A percentile compares a stretch with the other conserved stretches of the same genome.
Conservation (phyloP, 352 stramenopile species). For the Phytophthora constricta region DNA sequence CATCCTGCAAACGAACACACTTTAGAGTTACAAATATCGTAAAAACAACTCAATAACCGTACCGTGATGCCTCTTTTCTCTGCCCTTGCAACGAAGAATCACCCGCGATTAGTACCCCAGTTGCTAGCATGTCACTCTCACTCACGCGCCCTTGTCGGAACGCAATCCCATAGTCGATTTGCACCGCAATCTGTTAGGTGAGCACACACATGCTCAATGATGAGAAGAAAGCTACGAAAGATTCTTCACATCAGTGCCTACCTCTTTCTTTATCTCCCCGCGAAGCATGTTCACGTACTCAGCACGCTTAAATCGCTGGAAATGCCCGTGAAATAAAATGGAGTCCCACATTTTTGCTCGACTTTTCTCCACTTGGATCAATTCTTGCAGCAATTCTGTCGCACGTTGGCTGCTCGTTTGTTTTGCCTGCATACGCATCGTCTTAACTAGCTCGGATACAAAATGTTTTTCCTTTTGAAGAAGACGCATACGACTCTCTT, state of each 20-base stretch:
- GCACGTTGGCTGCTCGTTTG: slow-evolving; percentile 61
- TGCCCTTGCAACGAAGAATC: slow-evolving; percentile 10
- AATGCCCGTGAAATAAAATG: slow-evolving; percentile 67
- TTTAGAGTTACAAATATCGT: background rate
- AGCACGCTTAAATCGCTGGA: slow-evolving; percentile 65
- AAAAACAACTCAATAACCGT: background rate
- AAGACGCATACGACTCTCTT: slow-evolving; percentile 50
- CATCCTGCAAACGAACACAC: slow-evolving; percentile 31
- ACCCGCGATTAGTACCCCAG: background rate
- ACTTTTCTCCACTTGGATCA: slow-evolving; percentile 69
- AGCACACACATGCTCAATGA: background rate
- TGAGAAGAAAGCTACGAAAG: background rate
- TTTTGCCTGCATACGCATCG: slow-evolving; percentile 69
- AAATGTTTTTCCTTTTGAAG: slow-evolving; percentile 72
- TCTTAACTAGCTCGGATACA: slow-evolving; percentile 79
- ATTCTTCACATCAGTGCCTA: slow-evolving; percentile 10
- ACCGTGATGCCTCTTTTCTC: slow-evolving; percentile 52
- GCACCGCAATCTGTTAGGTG: slow-evolving; percentile 48
- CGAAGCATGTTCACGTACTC: slow-evolving; percentile 72
- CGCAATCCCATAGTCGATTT: slow-evolving; percentile 68
- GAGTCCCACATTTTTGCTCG: slow-evolving; percentile 71
- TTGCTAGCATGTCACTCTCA: slow-evolving; percentile 27
- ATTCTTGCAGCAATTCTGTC: slow-evolving; percentile 64
- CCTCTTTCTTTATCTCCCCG: slow-evolving; percentile 78
- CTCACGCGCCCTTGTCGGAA: slow-evolving; percentile 32